These are phyloP conservation scores for Trypanosoma mega DNA, from an alignment of 208 protist genomes.

Conservation along the genomic window DNA sequence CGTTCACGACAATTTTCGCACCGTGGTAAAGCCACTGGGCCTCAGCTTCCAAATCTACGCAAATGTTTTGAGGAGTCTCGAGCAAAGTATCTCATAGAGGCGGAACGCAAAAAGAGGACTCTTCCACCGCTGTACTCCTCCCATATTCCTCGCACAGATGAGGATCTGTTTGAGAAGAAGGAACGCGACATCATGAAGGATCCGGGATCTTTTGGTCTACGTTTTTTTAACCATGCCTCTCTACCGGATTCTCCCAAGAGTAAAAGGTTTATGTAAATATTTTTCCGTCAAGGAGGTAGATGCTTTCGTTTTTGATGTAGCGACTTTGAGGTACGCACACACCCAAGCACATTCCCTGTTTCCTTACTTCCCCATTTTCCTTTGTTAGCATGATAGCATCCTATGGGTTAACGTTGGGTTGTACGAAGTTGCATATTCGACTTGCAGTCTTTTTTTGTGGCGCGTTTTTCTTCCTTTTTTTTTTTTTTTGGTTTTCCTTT, in stretches of 20 bases:
- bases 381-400: neutral
- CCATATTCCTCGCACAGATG: conserved; percentile 9
- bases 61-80: conserved; percentile 68
- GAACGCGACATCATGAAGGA: conserved; percentile 38
- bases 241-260: neutral
- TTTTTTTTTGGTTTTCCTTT: conserved; percentile 14
- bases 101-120: conserved; percentile 44
- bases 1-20: too few relatives aligned
- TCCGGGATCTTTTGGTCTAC: conserved; percentile 61
- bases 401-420: neutral
- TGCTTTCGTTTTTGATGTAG: too few relatives aligned
- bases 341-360: too few relatives aligned
- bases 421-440: neutral
- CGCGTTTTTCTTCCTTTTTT: conserved; percentile 20
- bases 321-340: too few relatives aligned
- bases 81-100: conserved; percentile 47
- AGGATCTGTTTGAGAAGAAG: neutral
- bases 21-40: conserved; percentile 1
- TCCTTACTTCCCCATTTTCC: neutral
- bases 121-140: conserved; percentile 37
- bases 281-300: too few relatives aligned
- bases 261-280: conserved; percentile 8
- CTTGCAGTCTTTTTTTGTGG: conserved; percentile 16
- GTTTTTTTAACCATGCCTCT: conserved; percentile 37
- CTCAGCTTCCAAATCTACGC: conserved; percentile 48